Evolutionary conservation across 1,284 basidiomycete genomes (phyloP), one percentile per base, ranked within the genome.

Genomic region (Hypsizygus ulmarius): DNA sequence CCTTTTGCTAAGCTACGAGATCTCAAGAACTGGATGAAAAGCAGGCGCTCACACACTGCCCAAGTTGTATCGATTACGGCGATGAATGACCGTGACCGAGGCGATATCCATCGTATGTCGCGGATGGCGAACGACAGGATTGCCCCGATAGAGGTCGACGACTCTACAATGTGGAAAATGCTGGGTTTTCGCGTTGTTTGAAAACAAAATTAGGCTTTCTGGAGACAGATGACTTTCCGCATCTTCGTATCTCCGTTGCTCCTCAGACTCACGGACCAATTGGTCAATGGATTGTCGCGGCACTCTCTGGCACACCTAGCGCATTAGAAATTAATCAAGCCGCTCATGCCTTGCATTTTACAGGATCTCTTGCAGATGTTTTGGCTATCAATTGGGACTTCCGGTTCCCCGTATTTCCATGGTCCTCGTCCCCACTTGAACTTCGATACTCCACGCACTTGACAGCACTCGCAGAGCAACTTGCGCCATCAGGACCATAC

Each of bases 341-440:
- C 16, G 30, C n/a, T n/a, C 14, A 34, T 2, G 12, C 2, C 3
- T 11, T 11, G 3, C 30, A 43, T 32, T 16, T 3, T 16, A 9
- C 7, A 15, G 30, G 15, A n/a, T 18, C 41, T 9, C 3, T 14
- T n/a, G 18, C 41, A 18, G 41, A 33, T 5, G 16, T 43, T n/a
- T 14, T 43, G 7, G 16, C 29, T 25, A 47, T 81, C 19, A 67
- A 74, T 45, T 79, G 75, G 65, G 69, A 73, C 51, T 59, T 78
- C 19, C 74, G 72, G 3, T 56, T 70, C 53, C 65, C 72, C 7
- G 7, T 25, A 7, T 25, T 25, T 21, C 18, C 28, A 3, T 16
- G 18, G 10, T n/a, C 29, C 28, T 6, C 32, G 14, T n/a, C 28
- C 7, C 27, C 7, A 10, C 5, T 21, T 2, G 3, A 8, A 4